Conservation (phyloP, 106 monocot genomes). For the Phalaenopsis equestris region DNA sequence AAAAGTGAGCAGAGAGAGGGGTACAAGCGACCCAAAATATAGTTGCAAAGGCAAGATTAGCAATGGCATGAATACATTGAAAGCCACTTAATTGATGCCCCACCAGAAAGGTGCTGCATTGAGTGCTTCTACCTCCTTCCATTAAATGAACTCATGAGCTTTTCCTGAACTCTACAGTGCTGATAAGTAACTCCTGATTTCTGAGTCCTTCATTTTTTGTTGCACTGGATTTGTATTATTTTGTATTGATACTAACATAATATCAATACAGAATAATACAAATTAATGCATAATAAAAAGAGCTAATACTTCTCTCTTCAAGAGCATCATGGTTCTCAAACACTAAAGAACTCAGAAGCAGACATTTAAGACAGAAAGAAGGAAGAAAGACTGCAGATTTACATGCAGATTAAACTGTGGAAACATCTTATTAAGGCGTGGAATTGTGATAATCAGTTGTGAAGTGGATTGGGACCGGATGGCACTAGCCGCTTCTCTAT, state of each 20-base stretch:
- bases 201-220: background rate
- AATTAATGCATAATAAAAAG: background rate
- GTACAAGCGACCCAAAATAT: background rate
- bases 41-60: background rate
- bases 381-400: too few relatives aligned
- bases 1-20: background rate
- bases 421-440: too few relatives aligned
- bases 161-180: background rate
- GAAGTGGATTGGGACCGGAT: background rate
- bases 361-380: background rate
- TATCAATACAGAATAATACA: constrained; percentile 4
- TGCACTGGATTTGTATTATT: background rate
- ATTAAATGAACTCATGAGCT: constrained; percentile 5
- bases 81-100: background rate
- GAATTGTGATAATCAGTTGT: background rate
- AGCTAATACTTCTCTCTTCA: too few relatives aligned
- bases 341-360: background rate
- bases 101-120: constrained; percentile 5
- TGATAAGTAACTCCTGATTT: background rate
- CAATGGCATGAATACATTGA: background rate
- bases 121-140: background rate
- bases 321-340: too few relatives aligned
- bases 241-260: background rate
- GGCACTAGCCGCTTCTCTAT: background rate
- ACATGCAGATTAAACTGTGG: too few relatives aligned